Evolutionary conservation across 768 basidiomycete genomes (phyloP).

Genomic region (Tulasnella sp.): DNA sequence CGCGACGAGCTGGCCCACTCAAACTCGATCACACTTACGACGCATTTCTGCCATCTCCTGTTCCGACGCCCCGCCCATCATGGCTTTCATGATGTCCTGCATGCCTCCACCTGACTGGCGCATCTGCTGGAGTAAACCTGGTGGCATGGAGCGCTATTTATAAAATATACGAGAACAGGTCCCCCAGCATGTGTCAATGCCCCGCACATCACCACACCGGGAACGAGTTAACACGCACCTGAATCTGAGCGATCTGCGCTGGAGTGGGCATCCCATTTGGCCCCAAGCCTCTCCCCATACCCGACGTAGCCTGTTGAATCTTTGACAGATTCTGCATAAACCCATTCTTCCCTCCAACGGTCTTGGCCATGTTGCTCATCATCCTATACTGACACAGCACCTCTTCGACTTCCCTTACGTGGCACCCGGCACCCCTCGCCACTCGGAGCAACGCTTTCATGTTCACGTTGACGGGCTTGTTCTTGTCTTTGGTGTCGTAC

Average conservation of each 20-base stretch:
- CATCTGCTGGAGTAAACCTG: slow-evolving; percentile 92
- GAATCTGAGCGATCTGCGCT: slow-evolving; percentile 90
- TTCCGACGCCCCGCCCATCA: slow-evolving; percentile 79
- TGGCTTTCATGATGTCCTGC: slow-evolving; percentile 97
- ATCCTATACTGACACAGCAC: slow-evolving; percentile 92
- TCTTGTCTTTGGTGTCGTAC: slow-evolving; percentile 30
- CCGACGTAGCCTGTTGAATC: slow-evolving; percentile 79
- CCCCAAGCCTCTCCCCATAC: slow-evolving; percentile 62
- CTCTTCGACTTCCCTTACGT: slow-evolving; percentile 96
- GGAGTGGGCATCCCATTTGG: slow-evolving; percentile 84
- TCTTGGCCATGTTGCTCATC: slow-evolving; percentile 99
- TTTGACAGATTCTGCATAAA: slow-evolving; percentile 89
- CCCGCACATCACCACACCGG: background rate
- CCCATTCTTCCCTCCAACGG: slow-evolving; percentile 94
- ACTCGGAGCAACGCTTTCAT: slow-evolving; percentile 77
- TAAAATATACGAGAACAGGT: slow-evolving; percentile 9
- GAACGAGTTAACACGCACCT: slow-evolving; percentile 43
- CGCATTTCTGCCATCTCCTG: slow-evolving; percentile 96
- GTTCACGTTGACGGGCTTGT: slow-evolving; percentile 71
- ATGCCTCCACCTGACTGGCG: slow-evolving; percentile 70
- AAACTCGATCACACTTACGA: slow-evolving; percentile 40
- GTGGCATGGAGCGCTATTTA: slow-evolving; percentile 77
- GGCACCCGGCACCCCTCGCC: slow-evolving; percentile 88
- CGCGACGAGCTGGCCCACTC: slow-evolving; percentile 13
- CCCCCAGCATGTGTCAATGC: background rate